A percentile compares a stretch with the other conserved stretches of the same genome.
phyloP scores from a whole-genome alignment of 441 rosid genomes.

The Lepidium campestre region DNA sequence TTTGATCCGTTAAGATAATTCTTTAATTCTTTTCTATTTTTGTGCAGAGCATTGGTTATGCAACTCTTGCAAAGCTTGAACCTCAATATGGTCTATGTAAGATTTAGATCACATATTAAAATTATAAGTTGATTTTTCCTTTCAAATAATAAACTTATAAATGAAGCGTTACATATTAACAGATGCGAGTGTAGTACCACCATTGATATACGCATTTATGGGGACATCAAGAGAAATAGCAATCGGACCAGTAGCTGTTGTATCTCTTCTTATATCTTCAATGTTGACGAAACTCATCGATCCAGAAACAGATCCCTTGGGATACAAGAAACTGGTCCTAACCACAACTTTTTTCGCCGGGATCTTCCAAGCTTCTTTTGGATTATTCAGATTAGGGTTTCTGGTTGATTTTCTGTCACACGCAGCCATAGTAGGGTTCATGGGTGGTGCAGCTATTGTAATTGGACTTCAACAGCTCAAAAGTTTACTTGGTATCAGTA shows the following conservation, averaged over 20 bases:
- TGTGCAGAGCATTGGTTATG: slow-evolving; percentile 83
- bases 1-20: background rate
- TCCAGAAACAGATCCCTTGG: slow-evolving; percentile 53
- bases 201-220: slow-evolving; percentile 78
- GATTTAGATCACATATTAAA: slow-evolving; percentile 16
- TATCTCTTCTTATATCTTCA: slow-evolving; percentile 75
- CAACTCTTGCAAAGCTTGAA: slow-evolving; percentile 87
- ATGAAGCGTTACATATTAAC: background rate
- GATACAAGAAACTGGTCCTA: slow-evolving; percentile 61
- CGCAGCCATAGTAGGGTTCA: slow-evolving; percentile 85
- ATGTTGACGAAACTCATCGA: slow-evolving; percentile 59
- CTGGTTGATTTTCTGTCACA: slow-evolving; percentile 87
- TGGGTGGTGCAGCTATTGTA: slow-evolving; percentile 87
- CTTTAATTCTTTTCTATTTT: background rate
- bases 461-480: slow-evolving; percentile 91
- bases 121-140: background rate
- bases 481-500: slow-evolving; percentile 69
- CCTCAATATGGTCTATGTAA: slow-evolving; percentile 94
- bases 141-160: background rate
- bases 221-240: slow-evolving; percentile 94
- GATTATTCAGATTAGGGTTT: slow-evolving; percentile 81
- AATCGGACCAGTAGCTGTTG: slow-evolving; percentile 93
- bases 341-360: slow-evolving; percentile 85
- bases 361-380: slow-evolving; percentile 70
- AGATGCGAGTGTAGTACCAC: slow-evolving; percentile 90